Conservation (phyloP, 1,284 basidiomycete genomes). For the Anthracocystis setariae region DNA sequence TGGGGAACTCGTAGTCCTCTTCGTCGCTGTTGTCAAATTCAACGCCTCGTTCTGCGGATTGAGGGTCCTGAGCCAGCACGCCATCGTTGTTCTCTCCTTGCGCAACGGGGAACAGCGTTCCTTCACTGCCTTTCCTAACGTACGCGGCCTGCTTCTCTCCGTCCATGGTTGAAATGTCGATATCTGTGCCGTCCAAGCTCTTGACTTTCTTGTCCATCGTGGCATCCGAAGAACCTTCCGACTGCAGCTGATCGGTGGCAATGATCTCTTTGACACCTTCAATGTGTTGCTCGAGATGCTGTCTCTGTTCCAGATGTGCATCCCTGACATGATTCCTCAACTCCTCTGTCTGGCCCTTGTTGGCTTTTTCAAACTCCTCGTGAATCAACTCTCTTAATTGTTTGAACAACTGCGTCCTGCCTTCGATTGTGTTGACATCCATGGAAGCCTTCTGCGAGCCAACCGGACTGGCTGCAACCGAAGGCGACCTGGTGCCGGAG, state of each 20-base stretch:
- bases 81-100: constrained; percentile 1
- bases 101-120: constrained; percentile 5
- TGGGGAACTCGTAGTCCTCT: constrained; percentile 49
- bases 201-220: constrained; percentile 12
- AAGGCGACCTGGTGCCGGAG: constrained; percentile 25
- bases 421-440: constrained; percentile 43
- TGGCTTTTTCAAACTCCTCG: constrained; percentile 47
- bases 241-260: constrained; percentile 10
- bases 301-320: constrained; percentile 29
- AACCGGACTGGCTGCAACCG: constrained; percentile 2
- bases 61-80: constrained; percentile 20
- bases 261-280: constrained; percentile 57
- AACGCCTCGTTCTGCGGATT: constrained; percentile 26
- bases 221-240: constrained; percentile 2
- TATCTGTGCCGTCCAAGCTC: constrained; percentile 12
- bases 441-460: constrained; percentile 19
- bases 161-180: constrained; percentile 7
- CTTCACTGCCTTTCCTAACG: constrained; percentile 22
- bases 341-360: constrained; percentile 45
- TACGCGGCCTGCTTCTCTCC: constrained; percentile 8
- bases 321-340: constrained; percentile 5
- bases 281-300: constrained; percentile 56
- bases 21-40: constrained; percentile 21
- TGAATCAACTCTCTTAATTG: constrained; percentile 49
- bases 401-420: constrained; percentile 30